Conservation (phyloP, 139 green algal species). For the Chlorella sp. region DNA sequence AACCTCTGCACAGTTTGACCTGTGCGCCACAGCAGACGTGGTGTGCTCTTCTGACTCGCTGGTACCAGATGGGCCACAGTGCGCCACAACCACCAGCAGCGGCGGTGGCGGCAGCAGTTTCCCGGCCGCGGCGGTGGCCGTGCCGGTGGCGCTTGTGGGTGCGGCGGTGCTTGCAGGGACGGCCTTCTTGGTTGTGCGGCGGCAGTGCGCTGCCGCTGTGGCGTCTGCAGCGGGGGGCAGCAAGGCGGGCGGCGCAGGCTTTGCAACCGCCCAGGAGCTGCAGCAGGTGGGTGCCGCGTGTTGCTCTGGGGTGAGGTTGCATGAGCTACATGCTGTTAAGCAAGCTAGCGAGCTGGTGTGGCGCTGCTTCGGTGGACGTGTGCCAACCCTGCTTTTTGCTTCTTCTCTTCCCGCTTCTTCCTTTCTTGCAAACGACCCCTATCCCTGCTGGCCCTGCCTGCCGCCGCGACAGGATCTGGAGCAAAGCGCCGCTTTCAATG, state of each 20-base stretch:
- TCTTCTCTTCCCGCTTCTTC: too few species aligned
- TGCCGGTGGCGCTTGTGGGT: background rate
- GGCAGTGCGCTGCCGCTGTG: background rate
- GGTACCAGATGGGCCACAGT: background rate
- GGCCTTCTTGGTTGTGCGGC: background rate
- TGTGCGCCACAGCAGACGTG: background rate
- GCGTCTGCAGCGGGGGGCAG: background rate
- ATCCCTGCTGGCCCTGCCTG: too few species aligned
- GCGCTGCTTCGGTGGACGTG: too few species aligned
- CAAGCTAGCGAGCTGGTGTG: background rate
- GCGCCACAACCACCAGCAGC: background rate
- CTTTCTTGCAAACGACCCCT: too few species aligned
- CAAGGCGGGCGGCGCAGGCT: background rate
- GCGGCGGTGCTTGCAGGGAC: background rate
- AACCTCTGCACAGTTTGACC: conserved; percentile 1
- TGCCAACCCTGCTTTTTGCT: too few species aligned
- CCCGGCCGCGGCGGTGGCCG: conserved; percentile 7
- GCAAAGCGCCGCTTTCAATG: too few species aligned
- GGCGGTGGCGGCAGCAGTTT: background rate
- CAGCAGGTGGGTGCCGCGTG: background rate
- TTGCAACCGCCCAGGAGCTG: background rate
- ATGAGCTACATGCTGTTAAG: too few species aligned
- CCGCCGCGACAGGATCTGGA: too few species aligned
- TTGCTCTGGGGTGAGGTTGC: too few species aligned
- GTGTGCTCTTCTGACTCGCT: background rate